A percentile compares a stretch with the other conserved stretches of the same genome.
Conservation (phyloP, 2,329 filamentous ascomycete species). For the Magnaporthiopsis incrustans region DNA sequence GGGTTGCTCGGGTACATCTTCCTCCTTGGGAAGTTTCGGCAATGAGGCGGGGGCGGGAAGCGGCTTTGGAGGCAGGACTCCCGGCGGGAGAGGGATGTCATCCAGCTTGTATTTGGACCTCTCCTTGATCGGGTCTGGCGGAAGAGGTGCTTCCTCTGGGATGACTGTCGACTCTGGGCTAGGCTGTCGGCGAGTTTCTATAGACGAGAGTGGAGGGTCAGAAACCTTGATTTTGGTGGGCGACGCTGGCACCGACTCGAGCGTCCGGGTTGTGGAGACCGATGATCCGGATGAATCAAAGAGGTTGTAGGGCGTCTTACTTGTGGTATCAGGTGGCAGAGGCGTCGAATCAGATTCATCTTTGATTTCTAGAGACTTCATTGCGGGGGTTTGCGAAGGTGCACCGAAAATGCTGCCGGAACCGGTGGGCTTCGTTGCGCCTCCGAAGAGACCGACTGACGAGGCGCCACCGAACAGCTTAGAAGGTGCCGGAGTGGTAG, state of each 20-base stretch:
- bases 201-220: slow-evolving; percentile 3
- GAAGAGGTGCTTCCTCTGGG: slow-evolving; percentile 19
- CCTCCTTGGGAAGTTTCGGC: slow-evolving; percentile 1
- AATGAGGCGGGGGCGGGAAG: not conserved
- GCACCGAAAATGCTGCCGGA: slow-evolving; percentile 14
- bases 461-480: slow-evolving; percentile 15
- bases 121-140: slow-evolving; percentile 16
- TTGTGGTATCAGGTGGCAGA: slow-evolving; percentile 48
- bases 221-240: slow-evolving; percentile 4
- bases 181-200: not conserved
- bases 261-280: slow-evolving; percentile 24
- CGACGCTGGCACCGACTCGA: slow-evolving; percentile 1
- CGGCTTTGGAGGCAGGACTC: slow-evolving; percentile 1
- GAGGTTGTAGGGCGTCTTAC: slow-evolving; percentile 40
- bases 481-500: slow-evolving; percentile 16
- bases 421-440: not conserved
- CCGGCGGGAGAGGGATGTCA: slow-evolving; percentile 2
- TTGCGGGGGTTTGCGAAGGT: slow-evolving; percentile 7
- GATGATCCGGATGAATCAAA: slow-evolving; percentile 47
- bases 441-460: not conserved
- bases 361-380: slow-evolving; percentile 28
- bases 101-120: slow-evolving; percentile 9
- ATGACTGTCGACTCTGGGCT: not conserved
- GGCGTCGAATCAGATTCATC: slow-evolving; percentile 14
- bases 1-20: slow-evolving; percentile 9